These are phyloP conservation scores for Pseudocercospora fuligena DNA, from an alignment of 2,329 filamentous ascomycete genomes.

Conservation along the genomic window DNA sequence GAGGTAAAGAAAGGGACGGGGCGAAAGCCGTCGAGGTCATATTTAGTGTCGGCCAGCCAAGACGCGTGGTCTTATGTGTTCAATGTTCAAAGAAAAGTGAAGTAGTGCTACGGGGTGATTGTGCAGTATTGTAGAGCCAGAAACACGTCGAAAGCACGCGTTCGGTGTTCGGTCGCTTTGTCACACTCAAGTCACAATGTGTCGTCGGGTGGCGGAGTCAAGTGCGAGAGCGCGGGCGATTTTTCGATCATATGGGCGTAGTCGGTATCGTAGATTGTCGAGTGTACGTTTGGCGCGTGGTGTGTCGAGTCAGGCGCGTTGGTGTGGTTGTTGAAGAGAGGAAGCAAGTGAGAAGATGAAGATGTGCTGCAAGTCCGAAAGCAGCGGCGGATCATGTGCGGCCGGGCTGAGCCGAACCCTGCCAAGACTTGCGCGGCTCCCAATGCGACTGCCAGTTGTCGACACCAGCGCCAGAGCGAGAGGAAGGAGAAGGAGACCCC, in stretches of 20 bases:
- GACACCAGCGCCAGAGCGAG: not conserved
- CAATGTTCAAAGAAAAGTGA: not conserved
- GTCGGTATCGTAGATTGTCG: not conserved
- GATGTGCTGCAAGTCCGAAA: slow-evolving; percentile 5
- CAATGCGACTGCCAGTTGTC: slow-evolving; percentile 8
- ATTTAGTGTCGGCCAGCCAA: slow-evolving; percentile 14
- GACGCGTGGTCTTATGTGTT: slow-evolving; percentile 11
- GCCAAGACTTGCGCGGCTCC: not conserved
- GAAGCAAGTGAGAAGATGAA: not conserved
- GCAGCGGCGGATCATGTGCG: slow-evolving; percentile 7
- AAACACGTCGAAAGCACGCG: slow-evolving; percentile 7
- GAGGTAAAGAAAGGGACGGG: slow-evolving; percentile 29
- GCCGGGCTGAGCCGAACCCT: not conserved
- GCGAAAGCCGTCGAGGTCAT: slow-evolving; percentile 37
- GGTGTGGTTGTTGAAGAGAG: slow-evolving; percentile 6
- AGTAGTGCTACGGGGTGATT: slow-evolving; percentile 11
- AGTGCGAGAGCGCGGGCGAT: not conserved
- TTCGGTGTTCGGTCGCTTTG: slow-evolving; percentile 10
- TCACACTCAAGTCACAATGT: slow-evolving; percentile 11
- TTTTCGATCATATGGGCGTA: not conserved
- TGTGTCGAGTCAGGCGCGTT: not conserved
- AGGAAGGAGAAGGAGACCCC: not conserved
- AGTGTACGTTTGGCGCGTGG: not conserved
- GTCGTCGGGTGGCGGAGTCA: slow-evolving; percentile 3
- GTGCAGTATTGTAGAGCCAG: not conserved